Evolutionary conservation across 1,284 basidiomycete genomes (phyloP).

Genomic region (Moniliella sp.): DNA sequence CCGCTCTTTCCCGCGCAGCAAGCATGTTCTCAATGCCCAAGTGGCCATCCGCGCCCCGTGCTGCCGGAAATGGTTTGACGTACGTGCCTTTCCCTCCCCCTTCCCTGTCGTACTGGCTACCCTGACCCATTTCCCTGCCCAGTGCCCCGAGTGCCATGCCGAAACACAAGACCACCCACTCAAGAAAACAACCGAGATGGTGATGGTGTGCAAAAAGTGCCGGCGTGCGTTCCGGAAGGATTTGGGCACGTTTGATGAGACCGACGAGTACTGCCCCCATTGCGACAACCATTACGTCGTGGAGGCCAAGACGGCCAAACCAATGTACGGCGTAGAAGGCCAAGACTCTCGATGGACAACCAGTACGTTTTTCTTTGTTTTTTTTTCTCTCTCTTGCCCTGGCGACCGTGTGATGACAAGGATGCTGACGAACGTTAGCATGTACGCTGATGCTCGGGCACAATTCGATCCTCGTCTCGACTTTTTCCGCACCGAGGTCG

Average conservation of each 20-base stretch:
- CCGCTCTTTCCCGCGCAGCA: too few relatives aligned
- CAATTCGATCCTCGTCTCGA: conserved; percentile 41
- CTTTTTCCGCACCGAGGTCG: conserved; percentile 35
- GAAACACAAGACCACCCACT: conserved; percentile 57
- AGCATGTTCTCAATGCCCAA: conserved; percentile 32
- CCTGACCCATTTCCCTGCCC: neutral
- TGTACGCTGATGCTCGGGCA: conserved; percentile 48
- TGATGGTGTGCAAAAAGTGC: conserved; percentile 90
- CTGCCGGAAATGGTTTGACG: conserved; percentile 31
- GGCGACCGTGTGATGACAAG: too few relatives aligned
- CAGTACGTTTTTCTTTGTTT: conserved; percentile 46
- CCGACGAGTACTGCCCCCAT: conserved; percentile 90
- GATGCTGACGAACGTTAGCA: too few relatives aligned
- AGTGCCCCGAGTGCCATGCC: conserved; percentile 73
- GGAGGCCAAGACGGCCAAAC: conserved; percentile 72
- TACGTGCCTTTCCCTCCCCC: conserved; percentile 4
- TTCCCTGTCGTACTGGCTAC: neutral
- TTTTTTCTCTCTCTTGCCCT: too few relatives aligned
- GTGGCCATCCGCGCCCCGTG: conserved; percentile 30
- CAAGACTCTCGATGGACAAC: conserved; percentile 71
- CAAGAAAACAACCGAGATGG: conserved; percentile 64
- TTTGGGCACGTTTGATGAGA: conserved; percentile 69
- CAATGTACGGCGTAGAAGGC: conserved; percentile 62
- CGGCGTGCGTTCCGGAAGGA: conserved; percentile 90
- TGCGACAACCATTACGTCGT: conserved; percentile 63